Evolutionary conservation across 331 rosid species (phyloP), one percentile per base, ranked within the genome.

Genomic region (Malus hybrid): DNA sequence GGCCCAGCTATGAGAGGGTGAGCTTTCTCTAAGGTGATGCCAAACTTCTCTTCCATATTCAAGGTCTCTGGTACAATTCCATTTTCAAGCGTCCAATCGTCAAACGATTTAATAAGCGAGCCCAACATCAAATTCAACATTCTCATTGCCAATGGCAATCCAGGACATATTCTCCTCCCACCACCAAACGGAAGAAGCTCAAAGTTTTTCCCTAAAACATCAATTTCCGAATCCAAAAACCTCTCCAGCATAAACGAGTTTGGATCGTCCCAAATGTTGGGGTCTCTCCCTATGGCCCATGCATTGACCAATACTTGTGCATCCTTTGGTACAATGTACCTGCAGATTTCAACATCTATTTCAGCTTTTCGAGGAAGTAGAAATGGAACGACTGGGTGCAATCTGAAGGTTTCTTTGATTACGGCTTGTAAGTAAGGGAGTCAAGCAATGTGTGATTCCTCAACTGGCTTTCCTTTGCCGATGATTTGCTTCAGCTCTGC

Each of bases 111-210:
- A 55, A 79, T 36, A 75, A 60, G 32, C 26, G 64, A 60, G 11
- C 33, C 64, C 64, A 60, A 60, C 32, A 60, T 60, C 64, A 60
- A 60, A 6, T 60, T 22, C 32, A 80, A n/a, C 68, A 66, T 66
- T 32, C 68, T n/a, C n/a, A 63, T 36, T 9, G 66, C 79, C 75
- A 79, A 39, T 0, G 79, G 50, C 28, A 79, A 19, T 4, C 83
- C 79, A 16, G 79, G 79, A 19, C 82, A 79, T 7, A 79, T 73
- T 69, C 79, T 73, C 18, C 82, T 62, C 11, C 82, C 82, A 5
- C 74, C 70, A 10, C 83, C 79, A 62, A 75, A 80, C 0, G 83
- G 79, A 3, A 56, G 12, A 42, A 66, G 71, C 46, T 67, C 73
- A 52, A 50, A 76, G 20, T 66, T 50, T 6, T 16, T 48, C 15